Evolutionary conservation across 2,329 filamentous ascomycete genomes (phyloP).

Genomic region (Ceratocystiopsis sp.): DNA sequence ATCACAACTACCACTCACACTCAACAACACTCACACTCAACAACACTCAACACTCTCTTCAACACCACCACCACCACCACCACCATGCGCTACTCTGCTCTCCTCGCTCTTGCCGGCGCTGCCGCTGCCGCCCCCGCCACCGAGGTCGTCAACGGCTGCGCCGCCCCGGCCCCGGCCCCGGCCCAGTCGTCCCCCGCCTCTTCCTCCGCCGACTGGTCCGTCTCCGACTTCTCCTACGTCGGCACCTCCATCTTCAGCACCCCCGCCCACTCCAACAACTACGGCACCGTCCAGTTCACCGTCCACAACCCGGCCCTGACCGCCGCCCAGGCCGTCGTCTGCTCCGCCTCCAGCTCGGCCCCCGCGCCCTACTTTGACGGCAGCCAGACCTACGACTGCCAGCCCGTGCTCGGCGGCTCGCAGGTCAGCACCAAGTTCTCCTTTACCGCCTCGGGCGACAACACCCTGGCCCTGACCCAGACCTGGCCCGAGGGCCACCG

Average conservation of each 20-base stretch:
- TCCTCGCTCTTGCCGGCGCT: slow-evolving; percentile 3
- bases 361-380: slow-evolving; percentile 32
- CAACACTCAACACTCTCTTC: not conserved
- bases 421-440: slow-evolving; percentile 15
- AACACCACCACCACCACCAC: not conserved
- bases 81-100: not conserved
- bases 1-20: too few species aligned
- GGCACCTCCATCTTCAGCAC: slow-evolving; percentile 31
- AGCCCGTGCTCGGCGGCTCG: slow-evolving; percentile 11
- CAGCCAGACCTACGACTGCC: slow-evolving; percentile 25
- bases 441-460: slow-evolving; percentile 22
- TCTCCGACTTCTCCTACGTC: slow-evolving; percentile 29
- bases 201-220: slow-evolving; percentile 21
- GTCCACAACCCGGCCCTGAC: slow-evolving; percentile 28
- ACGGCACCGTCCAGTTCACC: slow-evolving; percentile 30
- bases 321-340: slow-evolving; percentile 21
- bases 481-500: slow-evolving; percentile 30
- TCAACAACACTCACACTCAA: too few species aligned
- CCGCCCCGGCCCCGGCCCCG: slow-evolving; percentile 5
- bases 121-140: not conserved
- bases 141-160: not conserved
- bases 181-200: slow-evolving; percentile 19
- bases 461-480: slow-evolving; percentile 27
- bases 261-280: slow-evolving; percentile 32
- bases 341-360: slow-evolving; percentile 21